Base-by-base conservation (phyloP, 148 eudicot species). In the Talinum fruticosum region DNA sequence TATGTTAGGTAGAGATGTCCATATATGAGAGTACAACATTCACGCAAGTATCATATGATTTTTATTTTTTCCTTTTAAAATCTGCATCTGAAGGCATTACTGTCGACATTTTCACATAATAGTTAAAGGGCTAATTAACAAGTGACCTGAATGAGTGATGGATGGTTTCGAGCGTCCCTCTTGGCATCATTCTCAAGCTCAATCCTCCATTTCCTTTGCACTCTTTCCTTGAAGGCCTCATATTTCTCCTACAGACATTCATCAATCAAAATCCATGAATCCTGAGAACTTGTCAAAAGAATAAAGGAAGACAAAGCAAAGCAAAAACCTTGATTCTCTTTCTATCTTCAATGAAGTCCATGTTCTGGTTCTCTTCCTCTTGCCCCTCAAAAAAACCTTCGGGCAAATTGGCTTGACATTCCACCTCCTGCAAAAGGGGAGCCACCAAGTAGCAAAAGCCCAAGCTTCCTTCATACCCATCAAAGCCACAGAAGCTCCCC, bases 401-500 rank as follows among this genome's bases (percentile, higher is more conserved):
- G 97, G 97, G 54, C 91, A 89, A 28, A 84, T 80, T 10, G 82
- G 83, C 81, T 75, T 78, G 14, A 88, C 44, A 19, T 83, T 84
- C 69, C 80, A 83, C 67, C 61, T 84, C 72, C 76, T 78, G 38
- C 88, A 87, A 62, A 87, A 90, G 8, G 93, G 91, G 19, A 90
- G 5, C 93, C 93, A 88, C 75, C 73, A 76, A 38, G 79, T 81
- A 0, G 89, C 89, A 74, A 88, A 90, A 2, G 62, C 71, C 81
- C 84, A 82, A 74, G 88, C 92, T 67, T 86, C 86, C 71, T 79
- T 83, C 76, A 87, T 67, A 1, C 81, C 92, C 45, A 73, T 30
- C 76, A 87, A 75, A 16, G 90, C 87, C 34, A 80, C 80, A 30
- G 82, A 69, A 72, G 86, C 81, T 34, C 86, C 87, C 5, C 86